phyloP scores from a whole-genome alignment of 768 basidiomycete genomes.

The Rhodotorula sphaerocarpa region DNA sequence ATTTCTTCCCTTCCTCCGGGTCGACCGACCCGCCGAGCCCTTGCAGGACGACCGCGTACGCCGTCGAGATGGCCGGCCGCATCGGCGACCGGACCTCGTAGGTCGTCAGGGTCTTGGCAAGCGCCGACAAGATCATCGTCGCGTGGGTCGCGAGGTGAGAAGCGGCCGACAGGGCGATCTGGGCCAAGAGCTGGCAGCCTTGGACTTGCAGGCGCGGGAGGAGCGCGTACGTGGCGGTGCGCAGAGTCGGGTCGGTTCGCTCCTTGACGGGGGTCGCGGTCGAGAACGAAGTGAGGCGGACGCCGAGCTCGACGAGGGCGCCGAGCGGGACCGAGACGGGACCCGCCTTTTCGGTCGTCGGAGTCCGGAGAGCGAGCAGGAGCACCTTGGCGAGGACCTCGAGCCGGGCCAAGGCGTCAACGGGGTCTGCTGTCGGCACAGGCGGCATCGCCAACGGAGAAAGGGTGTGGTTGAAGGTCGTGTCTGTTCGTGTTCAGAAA shows the following conservation, averaged over 20 bases:
- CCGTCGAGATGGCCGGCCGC: constrained; percentile 16
- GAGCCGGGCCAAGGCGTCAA: constrained; percentile 23
- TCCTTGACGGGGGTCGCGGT: constrained; percentile 20
- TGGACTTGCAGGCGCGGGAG: constrained; percentile 19
- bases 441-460: constrained; percentile 26
- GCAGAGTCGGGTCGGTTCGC: constrained; percentile 20
- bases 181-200: constrained; percentile 22
- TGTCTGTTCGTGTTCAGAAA: constrained; percentile 5
- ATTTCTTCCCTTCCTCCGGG: constrained; percentile 30
- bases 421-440: not conserved
- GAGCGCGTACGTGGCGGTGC: not conserved
- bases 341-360: constrained; percentile 24
- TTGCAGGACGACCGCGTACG: constrained; percentile 20
- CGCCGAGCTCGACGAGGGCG: constrained; percentile 24
- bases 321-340: constrained; percentile 25
- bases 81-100: constrained; percentile 26
- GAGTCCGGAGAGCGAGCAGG: constrained; percentile 21
- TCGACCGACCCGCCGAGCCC: constrained; percentile 18
- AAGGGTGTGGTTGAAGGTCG: constrained; percentile 22
- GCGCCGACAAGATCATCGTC: not conserved
- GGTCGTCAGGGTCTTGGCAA: constrained; percentile 12
- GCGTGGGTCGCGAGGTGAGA: constrained; percentile 11
- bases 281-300: constrained; percentile 15
- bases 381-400: constrained; percentile 15
- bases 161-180: constrained; percentile 7